Evolutionary conservation across 2,329 filamentous ascomycete genomes (phyloP).

Genomic region (Xylariaceae sp.): DNA sequence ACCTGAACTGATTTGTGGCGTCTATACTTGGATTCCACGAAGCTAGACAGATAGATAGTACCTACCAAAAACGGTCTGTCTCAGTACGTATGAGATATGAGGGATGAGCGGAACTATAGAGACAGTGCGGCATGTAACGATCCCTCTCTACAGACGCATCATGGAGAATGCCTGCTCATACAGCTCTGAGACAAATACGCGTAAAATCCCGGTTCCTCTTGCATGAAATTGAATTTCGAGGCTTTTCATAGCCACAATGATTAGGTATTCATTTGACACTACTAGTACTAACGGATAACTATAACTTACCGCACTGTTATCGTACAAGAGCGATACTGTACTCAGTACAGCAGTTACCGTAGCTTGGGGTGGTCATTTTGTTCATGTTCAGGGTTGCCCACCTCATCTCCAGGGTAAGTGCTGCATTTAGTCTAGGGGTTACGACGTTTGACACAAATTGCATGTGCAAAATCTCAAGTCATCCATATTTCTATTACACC

Average conservation of each 20-base stretch:
- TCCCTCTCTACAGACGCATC: slow-evolving; percentile 1
- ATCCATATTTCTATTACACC: background rate
- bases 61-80: too few species aligned
- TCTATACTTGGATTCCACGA: too few species aligned
- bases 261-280: too few species aligned
- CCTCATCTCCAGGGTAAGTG: background rate
- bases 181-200: slow-evolving; percentile 11
- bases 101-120: background rate
- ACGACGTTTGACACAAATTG: slow-evolving; percentile 5
- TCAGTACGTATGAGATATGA: too few species aligned
- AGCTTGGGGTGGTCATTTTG: background rate
- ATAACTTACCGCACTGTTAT: slow-evolving; percentile 1
- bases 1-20: slow-evolving; percentile 2
- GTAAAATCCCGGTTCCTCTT: background rate
- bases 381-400: background rate
- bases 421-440: background rate
- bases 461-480: background rate
- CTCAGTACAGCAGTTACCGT: background rate
- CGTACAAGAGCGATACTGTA: slow-evolving; percentile 6
- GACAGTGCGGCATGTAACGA: background rate
- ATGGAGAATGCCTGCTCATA: slow-evolving; percentile 17
- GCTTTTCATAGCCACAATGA: too few species aligned
- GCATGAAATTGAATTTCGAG: background rate
- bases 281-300: too few species aligned
- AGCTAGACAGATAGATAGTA: too few species aligned